phyloP scores from a whole-genome alignment of 495 filamentous ascomycete genomes.

The Friedmanniomyces simplex region DNA sequence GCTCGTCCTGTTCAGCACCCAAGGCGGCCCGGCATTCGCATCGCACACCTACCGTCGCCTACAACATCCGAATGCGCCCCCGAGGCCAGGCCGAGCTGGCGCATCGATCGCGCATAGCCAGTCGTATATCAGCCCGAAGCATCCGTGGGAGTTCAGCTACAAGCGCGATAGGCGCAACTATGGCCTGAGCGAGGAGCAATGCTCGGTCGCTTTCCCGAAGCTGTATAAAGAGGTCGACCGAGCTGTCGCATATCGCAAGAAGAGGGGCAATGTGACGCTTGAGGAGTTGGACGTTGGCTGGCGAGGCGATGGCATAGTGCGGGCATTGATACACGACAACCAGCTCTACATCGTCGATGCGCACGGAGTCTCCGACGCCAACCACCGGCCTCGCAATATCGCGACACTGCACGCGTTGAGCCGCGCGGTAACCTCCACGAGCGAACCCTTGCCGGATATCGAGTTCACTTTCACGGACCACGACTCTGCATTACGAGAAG shows the following conservation, averaged over 20 bases:
- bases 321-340: constrained; percentile 19
- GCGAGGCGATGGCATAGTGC: constrained; percentile 18
- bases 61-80: background rate
- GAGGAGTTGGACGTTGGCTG: constrained; percentile 15
- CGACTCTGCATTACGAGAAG: constrained; percentile 12
- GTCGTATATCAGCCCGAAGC: background rate
- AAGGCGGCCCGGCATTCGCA: constrained; percentile 1
- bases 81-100: background rate
- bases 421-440: constrained; percentile 17
- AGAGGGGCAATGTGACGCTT: constrained; percentile 13
- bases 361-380: constrained; percentile 1
- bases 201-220: constrained; percentile 20
- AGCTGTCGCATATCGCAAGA: constrained; percentile 13
- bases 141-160: constrained; percentile 16
- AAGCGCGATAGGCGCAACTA: constrained; percentile 13
- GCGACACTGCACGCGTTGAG: constrained; percentile 19
- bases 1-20: constrained; percentile 1
- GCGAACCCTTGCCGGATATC: constrained; percentile 20
- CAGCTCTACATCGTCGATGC: constrained; percentile 23
- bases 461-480: constrained; percentile 24
- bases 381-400: constrained; percentile 11
- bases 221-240: constrained; percentile 22
- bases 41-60: background rate
- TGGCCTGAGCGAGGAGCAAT: constrained; percentile 19
- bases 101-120: background rate